Evolutionary conservation across 148 eudicot genomes (phyloP), one percentile per base, ranked within the genome.

Genomic region (Rheum nobile): DNA sequence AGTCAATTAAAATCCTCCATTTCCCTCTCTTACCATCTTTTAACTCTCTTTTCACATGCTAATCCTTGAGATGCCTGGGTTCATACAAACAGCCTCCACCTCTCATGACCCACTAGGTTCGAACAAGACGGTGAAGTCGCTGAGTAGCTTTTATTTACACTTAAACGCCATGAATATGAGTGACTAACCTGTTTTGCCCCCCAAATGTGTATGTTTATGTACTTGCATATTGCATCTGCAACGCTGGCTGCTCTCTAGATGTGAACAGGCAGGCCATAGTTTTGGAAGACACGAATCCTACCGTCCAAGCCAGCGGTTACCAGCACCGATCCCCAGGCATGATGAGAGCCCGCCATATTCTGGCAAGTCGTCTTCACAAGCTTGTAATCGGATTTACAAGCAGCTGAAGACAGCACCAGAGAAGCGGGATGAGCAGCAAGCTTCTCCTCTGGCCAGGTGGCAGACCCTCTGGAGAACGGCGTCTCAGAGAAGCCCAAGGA

Each of bases 381-480:
- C 77, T 80, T 85, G 81, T 84, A 87, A 34, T 88, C 87, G 0
- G 96, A 80, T 71, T 84, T 87, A 55, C 82, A 63, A 54, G 86
- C 70, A 0, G 79, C 22, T 2, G 89, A 82, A 29, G 89, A 44
- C 5, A 69, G 48, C 12, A 78, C 61, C 22, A 75, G 74, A 1
- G 90, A 83, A 50, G 82, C 79, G 12, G 85, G 79, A 47, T 65
- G 12, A 17, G 22, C 13, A 2, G 82, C 81, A 32, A 91, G 88
- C 77, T 87, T 87, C 72, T 95, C 97, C 79, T 88, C 97, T 0
- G 98, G 98, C 98, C 98, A 95, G 16, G 97, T 91, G 3, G 97
- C 97, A 16, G 87, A 85, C 44, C 92, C 90, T 78, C 82, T 86
- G 12, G 80, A 73, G 34, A 81, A 82, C 2, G 90, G 80, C 4